A percentile compares a stretch with the other conserved stretches of the same genome.
phyloP scores from a whole-genome alignment of 2,329 filamentous ascomycete genomes.

The Pseudohalonectria lignicola region DNA sequence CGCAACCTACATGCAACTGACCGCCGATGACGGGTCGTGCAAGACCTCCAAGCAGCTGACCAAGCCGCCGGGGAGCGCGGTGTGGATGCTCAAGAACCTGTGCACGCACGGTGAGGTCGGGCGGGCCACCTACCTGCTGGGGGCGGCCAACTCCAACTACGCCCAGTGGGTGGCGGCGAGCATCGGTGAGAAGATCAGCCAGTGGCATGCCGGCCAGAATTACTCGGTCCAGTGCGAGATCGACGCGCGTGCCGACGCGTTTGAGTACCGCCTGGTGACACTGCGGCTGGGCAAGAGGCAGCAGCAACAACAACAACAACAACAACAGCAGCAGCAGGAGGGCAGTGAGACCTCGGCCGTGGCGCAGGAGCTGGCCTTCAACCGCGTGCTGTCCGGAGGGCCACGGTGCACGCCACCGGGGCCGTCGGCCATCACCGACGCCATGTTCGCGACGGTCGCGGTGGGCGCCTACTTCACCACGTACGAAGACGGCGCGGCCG shows the following conservation, averaged over 20 bases:
- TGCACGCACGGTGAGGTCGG: background rate
- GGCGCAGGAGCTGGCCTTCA: background rate
- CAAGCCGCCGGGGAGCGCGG: background rate
- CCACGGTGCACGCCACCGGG: background rate
- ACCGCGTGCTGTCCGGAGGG: background rate
- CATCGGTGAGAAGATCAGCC: too few species aligned
- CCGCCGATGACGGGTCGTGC: background rate
- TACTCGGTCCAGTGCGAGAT: too few species aligned
- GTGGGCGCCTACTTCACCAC: background rate
- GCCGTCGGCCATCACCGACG: too few species aligned
- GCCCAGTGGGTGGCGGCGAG: too few species aligned
- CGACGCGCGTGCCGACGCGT: too few species aligned
- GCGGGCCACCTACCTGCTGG: background rate
- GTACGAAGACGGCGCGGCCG: background rate
- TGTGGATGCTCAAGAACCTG: background rate
- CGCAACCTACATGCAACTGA: background rate
- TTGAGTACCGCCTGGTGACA: too few species aligned
- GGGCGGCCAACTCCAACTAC: too few species aligned
- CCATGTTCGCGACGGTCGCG: background rate
- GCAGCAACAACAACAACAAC: too few species aligned
- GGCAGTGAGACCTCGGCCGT: background rate
- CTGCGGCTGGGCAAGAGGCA: too few species aligned
- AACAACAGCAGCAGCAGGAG: too few species aligned
- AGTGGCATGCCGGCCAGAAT: too few species aligned
- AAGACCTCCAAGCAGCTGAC: background rate